phyloP scores from a whole-genome alignment of 352 stramenopile species.

The Thraustotheca clavata region DNA sequence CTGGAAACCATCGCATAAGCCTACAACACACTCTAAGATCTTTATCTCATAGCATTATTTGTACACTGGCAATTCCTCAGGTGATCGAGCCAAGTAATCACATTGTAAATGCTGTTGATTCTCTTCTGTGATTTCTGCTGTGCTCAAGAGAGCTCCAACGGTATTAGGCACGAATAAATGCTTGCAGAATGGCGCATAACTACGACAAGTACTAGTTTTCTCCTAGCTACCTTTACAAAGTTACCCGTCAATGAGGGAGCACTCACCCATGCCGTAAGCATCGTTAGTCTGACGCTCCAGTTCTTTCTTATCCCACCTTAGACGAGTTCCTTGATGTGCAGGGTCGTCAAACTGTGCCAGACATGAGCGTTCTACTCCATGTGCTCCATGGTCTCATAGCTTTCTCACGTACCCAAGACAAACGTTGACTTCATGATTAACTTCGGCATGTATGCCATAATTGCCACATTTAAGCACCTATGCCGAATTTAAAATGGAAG shows the following conservation, averaged over 20 bases:
- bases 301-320: constrained; percentile 20
- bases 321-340: constrained; percentile 8
- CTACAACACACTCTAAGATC: not conserved
- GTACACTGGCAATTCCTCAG: constrained; percentile 73
- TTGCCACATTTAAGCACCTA: not conserved
- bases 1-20: constrained; percentile 41
- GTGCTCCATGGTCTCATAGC: not conserved
- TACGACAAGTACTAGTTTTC: not conserved
- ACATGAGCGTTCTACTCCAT: constrained; percentile 26
- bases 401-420: not conserved
- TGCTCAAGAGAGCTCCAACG: not conserved
- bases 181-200: constrained; percentile 91
- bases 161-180: constrained; percentile 84
- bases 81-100: constrained; percentile 70
- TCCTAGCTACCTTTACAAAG: not conserved
- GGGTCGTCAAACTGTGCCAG: constrained; percentile 25
- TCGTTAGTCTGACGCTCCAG: constrained; percentile 25
- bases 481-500: constrained; percentile 1
- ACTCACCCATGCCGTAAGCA: constrained; percentile 16
- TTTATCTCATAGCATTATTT: not conserved
- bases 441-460: not conserved
- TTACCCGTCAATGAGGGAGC: constrained; percentile 28
- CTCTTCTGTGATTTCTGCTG: constrained; percentile 45
- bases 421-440: not conserved
- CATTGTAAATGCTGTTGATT: constrained; percentile 64